Base-by-base conservation (phyloP, 2,329 filamentous ascomycete species). In the Scytalidium lignicola region DNA sequence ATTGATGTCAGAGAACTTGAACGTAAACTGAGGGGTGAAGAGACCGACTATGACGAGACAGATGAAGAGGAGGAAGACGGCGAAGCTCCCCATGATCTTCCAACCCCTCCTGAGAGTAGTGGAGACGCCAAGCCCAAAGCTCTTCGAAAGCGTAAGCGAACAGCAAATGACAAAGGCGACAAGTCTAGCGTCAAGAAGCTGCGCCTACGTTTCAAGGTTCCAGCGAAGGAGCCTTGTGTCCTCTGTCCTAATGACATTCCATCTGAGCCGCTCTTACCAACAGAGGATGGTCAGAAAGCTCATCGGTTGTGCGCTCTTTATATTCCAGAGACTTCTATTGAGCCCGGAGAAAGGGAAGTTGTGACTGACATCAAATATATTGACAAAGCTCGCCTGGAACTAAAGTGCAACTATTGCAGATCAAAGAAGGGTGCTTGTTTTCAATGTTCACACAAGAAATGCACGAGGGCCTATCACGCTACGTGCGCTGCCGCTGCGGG, bases 1-100 rank as follows among this genome's bases (percentile, higher is more conserved):
- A 90, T 99, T 47, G 91, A 99, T 63, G 90, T 97, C 3, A 85
- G 89, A 51, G 93, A 96, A 61, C 95, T 99, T 50, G 90, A 99
- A 69, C 88, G 93, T 53, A 96, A 95, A 66, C 71, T 97, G 43
- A 82, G 91, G 46, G 93, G 93, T 41, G 91, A 97, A 65, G 85
- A 88, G 50, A 89, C 89, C 4, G 89, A 90, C 58, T 88, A 88
- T 58, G 87, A 91, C 63, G 85, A 90, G 58, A 87, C 85, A 0
- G 85, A 88, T 32, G 81, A 85, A 6, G 83, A 87, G 1, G 69
- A 79, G 3, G 76, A 79, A 13, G 79, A 82, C 0, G 75, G 80
- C 12, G 82, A 88, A 18, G 77, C 77, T 20, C 72, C 74, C 17
- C 83, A 82, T 20, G 85, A 88, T 57, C 75, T 95, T 21, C 87